A percentile compares a stretch with the other conserved stretches of the same genome.
These are phyloP conservation scores for Imleria badia DNA, from an alignment of 768 basidiomycete genomes.

Conservation along the genomic window DNA sequence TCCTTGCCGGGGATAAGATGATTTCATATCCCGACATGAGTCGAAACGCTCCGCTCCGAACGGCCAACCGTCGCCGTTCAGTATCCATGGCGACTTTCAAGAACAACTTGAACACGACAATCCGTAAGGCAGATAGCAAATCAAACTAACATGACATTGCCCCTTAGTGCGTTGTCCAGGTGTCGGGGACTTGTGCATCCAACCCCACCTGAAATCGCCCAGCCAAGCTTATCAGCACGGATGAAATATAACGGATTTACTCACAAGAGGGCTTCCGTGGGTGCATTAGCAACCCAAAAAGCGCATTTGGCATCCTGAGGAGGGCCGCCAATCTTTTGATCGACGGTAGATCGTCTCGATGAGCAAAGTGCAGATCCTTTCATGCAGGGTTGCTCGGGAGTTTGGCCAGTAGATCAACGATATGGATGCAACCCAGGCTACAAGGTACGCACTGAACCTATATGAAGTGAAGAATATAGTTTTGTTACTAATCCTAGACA, in stretches of 20 bases:
- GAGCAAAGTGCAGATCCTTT: slow-evolving; percentile 2
- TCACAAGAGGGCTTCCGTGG: neutral
- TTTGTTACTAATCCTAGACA: neutral
- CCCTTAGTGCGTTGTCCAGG: neutral
- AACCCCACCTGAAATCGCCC: neutral
- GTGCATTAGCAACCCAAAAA: neutral
- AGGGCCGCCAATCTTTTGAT: slow-evolving; percentile 12
- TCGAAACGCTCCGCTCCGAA: slow-evolving; percentile 13
- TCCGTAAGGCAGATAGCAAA: neutral
- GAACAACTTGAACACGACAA: neutral
- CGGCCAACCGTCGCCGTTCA: neutral
- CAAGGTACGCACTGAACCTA: neutral
- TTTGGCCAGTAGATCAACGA: neutral
- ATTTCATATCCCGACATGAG: slow-evolving; percentile 18
- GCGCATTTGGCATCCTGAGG: neutral
- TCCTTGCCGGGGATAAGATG: neutral
- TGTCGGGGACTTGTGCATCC: neutral
- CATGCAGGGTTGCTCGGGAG: neutral
- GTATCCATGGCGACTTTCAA: neutral
- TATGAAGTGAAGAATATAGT: neutral
- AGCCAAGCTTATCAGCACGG: neutral
- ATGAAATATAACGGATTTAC: neutral
- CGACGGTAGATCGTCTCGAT: slow-evolving; percentile 7
- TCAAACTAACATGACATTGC: neutral
- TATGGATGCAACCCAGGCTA: neutral